phyloP scores from a whole-genome alignment of 2,329 filamentous ascomycete genomes.

The Pseudomassariella vexata region DNA sequence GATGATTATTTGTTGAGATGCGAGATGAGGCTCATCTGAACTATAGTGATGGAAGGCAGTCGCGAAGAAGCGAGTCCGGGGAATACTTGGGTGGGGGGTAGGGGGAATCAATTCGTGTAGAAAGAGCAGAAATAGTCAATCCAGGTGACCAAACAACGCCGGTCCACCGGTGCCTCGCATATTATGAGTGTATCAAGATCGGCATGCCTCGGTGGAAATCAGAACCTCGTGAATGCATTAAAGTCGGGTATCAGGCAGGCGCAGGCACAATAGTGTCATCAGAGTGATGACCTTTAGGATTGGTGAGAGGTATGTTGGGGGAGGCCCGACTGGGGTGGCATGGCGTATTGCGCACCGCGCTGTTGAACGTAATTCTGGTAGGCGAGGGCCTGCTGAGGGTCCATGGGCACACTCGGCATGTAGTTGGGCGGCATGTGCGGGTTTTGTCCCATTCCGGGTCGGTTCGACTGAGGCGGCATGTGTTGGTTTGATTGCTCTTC shows the following conservation, averaged over 20 bases:
- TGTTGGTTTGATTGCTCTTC: slow-evolving; percentile 79
- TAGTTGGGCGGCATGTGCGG: slow-evolving; percentile 60
- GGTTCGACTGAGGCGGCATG: slow-evolving; percentile 59
- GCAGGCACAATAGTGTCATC: slow-evolving; percentile 24
- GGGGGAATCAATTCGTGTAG: not conserved
- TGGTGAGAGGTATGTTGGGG: slow-evolving; percentile 78
- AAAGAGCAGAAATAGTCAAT: slow-evolving; percentile 17
- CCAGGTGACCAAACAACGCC: slow-evolving; percentile 32
- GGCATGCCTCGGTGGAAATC: slow-evolving; percentile 25
- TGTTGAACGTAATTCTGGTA: slow-evolving; percentile 82
- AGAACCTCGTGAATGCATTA: slow-evolving; percentile 44
- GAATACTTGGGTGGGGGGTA: too few relatives aligned
- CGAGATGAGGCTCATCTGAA: too few relatives aligned
- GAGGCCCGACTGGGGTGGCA: slow-evolving; percentile 73
- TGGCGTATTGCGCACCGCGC: slow-evolving; percentile 67
- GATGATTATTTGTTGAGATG: too few relatives aligned
- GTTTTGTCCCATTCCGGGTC: slow-evolving; percentile 65
- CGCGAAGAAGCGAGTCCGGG: too few relatives aligned
- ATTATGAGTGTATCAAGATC: slow-evolving; percentile 27
- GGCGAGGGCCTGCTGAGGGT: slow-evolving; percentile 71
- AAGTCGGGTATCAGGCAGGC: slow-evolving; percentile 50
- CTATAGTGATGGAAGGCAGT: too few relatives aligned
- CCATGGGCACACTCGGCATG: slow-evolving; percentile 60
- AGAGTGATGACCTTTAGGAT: slow-evolving; percentile 44
- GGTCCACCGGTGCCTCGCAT: slow-evolving; percentile 35